These are phyloP conservation scores for Suillus tomentosus DNA, from an alignment of 768 basidiomycete species.

Conservation along the genomic window DNA sequence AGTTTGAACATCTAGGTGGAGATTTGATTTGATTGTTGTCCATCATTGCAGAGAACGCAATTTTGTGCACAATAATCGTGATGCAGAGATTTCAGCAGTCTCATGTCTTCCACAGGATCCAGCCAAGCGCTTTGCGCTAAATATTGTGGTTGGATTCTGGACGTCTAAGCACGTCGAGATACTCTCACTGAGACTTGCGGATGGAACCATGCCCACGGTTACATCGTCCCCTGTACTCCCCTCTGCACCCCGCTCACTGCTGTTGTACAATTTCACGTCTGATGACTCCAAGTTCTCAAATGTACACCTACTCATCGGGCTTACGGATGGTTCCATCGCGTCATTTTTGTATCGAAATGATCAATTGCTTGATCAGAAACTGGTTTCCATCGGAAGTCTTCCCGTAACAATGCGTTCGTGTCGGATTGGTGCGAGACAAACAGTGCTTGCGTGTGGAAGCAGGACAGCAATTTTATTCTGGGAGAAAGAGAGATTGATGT, in stretches of 20 bases:
- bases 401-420: constrained; percentile 67
- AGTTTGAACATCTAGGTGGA: not conserved
- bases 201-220: constrained; percentile 22
- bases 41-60: constrained; percentile 18
- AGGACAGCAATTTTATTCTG: constrained; percentile 69
- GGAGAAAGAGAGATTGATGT: constrained; percentile 62
- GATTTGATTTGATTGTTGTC: not conserved
- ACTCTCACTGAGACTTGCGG: constrained; percentile 37
- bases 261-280: constrained; percentile 61
- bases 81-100: constrained; percentile 67
- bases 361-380: constrained; percentile 49
- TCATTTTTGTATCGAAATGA: constrained; percentile 50
- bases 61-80: constrained; percentile 24
- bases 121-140: constrained; percentile 44
- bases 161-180: constrained; percentile 63
- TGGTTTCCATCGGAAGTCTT: constrained; percentile 62
- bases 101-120: constrained; percentile 61
- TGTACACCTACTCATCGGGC: constrained; percentile 64
- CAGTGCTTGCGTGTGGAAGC: constrained; percentile 74
- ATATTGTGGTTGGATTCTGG: constrained; percentile 78
- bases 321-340: constrained; percentile 73
- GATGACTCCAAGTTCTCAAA: constrained; percentile 38
- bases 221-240: constrained; percentile 36
- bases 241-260: constrained; percentile 46
- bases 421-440: constrained; percentile 49